Conservation (phyloP, 2,329 filamentous ascomycete species). For the Xylaria sp. region DNA sequence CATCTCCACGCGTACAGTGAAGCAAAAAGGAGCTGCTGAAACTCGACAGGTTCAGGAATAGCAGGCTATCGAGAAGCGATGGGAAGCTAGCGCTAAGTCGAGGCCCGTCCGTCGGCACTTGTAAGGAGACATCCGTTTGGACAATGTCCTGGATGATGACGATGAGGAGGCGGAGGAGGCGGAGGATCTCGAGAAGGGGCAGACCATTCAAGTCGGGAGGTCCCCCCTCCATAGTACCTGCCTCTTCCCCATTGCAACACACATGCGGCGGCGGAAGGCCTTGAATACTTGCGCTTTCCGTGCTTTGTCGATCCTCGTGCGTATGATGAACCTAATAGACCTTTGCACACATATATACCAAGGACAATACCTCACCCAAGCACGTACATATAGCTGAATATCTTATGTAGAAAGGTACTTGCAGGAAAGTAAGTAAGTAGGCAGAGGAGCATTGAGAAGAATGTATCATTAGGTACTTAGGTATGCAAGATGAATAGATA, state of each 20-base stretch:
- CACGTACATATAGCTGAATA: too few relatives aligned
- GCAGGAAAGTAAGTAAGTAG: too few relatives aligned
- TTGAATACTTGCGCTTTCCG: conserved; percentile 8
- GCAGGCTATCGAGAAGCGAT: conserved; percentile 6
- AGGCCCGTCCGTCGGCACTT: neutral
- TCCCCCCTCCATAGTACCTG: neutral
- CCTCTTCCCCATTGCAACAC: neutral
- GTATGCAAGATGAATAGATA: too few relatives aligned
- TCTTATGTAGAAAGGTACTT: too few relatives aligned
- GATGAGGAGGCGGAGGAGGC: too few relatives aligned
- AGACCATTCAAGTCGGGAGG: neutral
- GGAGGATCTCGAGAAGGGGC: neutral
- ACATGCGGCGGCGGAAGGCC: conserved; percentile 16
- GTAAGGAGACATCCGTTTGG: neutral
- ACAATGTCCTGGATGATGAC: neutral
- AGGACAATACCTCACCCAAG: too few relatives aligned
- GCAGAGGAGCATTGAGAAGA: too few relatives aligned
- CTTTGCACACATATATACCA: too few relatives aligned
- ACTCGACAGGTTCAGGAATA: conserved; percentile 27
- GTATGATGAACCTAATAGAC: too few relatives aligned
- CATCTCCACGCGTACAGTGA: conserved; percentile 34
- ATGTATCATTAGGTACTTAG: too few relatives aligned
- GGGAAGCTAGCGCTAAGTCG: neutral
- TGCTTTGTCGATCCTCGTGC: conserved; percentile 17
- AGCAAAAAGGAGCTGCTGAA: conserved; percentile 35